Conservation (phyloP, 768 basidiomycete genomes). For the Auricularia cornea region DNA sequence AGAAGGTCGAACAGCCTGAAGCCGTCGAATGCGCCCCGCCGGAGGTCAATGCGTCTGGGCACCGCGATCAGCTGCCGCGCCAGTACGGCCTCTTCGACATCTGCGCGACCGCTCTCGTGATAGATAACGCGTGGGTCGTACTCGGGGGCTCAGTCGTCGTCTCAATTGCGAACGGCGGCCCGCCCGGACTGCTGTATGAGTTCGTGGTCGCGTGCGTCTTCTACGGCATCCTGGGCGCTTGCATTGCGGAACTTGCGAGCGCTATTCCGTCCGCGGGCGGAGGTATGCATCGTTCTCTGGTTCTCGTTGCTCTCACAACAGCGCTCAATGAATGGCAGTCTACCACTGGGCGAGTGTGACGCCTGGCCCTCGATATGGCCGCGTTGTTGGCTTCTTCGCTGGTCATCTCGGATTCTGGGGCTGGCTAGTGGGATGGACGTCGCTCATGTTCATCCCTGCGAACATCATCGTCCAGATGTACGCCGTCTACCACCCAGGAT, state of each 20-base stretch:
- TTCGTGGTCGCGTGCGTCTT: background rate
- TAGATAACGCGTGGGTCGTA: background rate
- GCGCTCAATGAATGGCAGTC: background rate
- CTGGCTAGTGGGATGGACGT: background rate
- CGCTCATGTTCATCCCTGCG: background rate
- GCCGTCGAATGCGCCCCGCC: background rate
- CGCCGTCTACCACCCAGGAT: background rate
- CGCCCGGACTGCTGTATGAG: background rate
- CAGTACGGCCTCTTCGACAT: background rate
- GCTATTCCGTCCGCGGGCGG: background rate
- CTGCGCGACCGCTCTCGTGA: background rate
- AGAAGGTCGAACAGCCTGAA: background rate
- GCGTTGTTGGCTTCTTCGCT: background rate
- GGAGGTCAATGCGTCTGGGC: background rate
- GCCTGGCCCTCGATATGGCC: background rate
- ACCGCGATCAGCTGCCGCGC: background rate
- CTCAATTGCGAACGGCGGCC: background rate
- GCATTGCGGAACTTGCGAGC: background rate
- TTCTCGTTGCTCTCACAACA: no score
- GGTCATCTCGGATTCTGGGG: background rate
- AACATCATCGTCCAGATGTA: background rate
- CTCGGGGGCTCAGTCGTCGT: background rate
- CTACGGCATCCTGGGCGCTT: background rate
- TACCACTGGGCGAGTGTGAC: conserved; percentile 1
- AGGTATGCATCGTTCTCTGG: background rate